Base-by-base conservation (phyloP, 306 rosid species). In the Geum urbanum region DNA sequence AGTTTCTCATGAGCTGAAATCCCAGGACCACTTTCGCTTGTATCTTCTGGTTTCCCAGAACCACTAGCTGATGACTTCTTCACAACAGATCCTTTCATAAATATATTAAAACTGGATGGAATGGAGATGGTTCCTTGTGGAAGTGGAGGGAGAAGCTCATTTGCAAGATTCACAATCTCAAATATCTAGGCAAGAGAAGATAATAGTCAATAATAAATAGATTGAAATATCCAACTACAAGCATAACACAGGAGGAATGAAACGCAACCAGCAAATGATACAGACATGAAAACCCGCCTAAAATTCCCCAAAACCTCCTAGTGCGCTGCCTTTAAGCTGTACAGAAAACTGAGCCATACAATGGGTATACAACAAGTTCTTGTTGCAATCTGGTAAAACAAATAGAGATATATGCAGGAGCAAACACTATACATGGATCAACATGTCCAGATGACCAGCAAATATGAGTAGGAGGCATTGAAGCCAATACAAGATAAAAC, bases 81-180 rank as follows among this genome's bases (percentile, higher is more conserved):
- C 61, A 87, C 63, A 72, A 68, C 66, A 63, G 97, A 84, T 41
- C 97, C 99, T 75, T 89, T 95, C 78, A 91, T 74, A 74, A 95
- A 80, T 67, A 88, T 15, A 79, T 86, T 85, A 75, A 80, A 76
- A 83, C 82, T 87, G 67, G 86, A 71, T 11, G 96, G 96, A 20
- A 89, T 91, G 75, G 95, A 84, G 69, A 95, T 86, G 64, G 86
- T 87, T 71, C 99, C 99, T 83, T 91, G 92, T 5, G 99, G 99
- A 73, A 95, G 81, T 40, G 96, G 92, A 49, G 99, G 99, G 40
- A 95, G 87, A 75, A 95, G 96, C 84, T 95, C 99, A 78, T 95
- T 95, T 69, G 92, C 96, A 62, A 95, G 84, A 82, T 91, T 95
- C 67, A 95, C 99, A 71, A 95, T 91, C 88, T 91, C 99, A 83